Evolutionary conservation across 1,284 basidiomycete species (phyloP).

Genomic region (Ustilago xerochloae): DNA sequence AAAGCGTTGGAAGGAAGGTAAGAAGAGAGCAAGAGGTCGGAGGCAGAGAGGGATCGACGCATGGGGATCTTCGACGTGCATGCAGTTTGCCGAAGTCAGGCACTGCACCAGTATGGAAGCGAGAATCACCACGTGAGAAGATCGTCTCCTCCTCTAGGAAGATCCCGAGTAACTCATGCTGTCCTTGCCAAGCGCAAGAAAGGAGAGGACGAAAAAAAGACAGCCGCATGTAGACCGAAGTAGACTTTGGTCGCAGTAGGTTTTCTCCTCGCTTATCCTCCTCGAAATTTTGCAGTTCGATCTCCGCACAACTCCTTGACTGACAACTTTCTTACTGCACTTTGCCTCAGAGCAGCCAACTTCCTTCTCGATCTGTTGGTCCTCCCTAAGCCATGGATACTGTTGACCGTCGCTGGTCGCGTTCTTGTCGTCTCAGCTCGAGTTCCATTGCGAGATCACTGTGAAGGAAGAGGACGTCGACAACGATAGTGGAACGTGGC

Average conservation of each 20-base stretch:
- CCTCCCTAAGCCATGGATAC: too few species aligned
- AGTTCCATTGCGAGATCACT: too few species aligned
- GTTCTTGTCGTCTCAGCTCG: too few species aligned
- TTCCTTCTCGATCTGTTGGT: background rate
- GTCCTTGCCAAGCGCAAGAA: background rate
- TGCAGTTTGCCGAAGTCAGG: background rate
- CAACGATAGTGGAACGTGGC: background rate
- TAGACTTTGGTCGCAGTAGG: background rate
- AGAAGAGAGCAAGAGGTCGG: too few species aligned
- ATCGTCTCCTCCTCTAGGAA: conserved; percentile 1
- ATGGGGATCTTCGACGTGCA: conserved; percentile 29
- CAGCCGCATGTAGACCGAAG: conserved; percentile 1
- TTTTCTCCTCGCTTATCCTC: background rate
- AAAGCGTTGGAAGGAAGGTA: too few species aligned
- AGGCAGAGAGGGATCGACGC: background rate
- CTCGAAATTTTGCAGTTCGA: conserved; percentile 2
- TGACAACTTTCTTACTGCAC: background rate
- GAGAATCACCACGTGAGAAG: conserved; percentile 10
- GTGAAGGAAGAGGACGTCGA: background rate
- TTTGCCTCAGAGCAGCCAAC: background rate
- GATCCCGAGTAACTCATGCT: conserved; percentile 14
- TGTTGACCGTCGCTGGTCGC: too few species aligned
- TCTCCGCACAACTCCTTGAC: conserved; percentile 12
- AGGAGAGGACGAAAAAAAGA: background rate
- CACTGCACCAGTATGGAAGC: background rate